phyloP scores from a whole-genome alignment of 1,139 yeast species.

The Schizosaccharomyces versatilis region DNA sequence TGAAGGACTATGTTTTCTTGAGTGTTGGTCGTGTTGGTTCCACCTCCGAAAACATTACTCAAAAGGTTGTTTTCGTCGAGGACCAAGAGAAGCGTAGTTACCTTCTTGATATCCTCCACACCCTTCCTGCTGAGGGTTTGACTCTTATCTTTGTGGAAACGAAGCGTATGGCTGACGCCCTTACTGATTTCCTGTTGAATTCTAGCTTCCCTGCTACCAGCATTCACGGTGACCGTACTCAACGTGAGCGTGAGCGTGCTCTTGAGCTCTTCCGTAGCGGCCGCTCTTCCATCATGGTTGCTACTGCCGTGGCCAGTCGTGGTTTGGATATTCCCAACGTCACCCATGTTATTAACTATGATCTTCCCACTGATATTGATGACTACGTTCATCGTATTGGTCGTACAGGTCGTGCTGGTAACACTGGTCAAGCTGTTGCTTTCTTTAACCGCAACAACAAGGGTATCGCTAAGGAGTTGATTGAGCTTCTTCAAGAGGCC shows the following conservation, averaged over 20 bases:
- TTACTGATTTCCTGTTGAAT: slow-evolving; percentile 74
- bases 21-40: slow-evolving; percentile 98
- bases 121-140: slow-evolving; percentile 50
- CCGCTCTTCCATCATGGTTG: slow-evolving; percentile 76
- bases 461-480: slow-evolving; percentile 68
- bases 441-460: slow-evolving; percentile 91
- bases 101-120: slow-evolving; percentile 65
- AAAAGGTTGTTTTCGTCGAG: slow-evolving; percentile 78
- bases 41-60: slow-evolving; percentile 91
- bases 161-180: slow-evolving; percentile 91
- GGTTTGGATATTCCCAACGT: slow-evolving; percentile 98
- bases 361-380: slow-evolving; percentile 88
- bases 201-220: slow-evolving; percentile 93
- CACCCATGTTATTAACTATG: slow-evolving; percentile 90
- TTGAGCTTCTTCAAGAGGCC: slow-evolving; percentile 78
- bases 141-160: slow-evolving; percentile 93
- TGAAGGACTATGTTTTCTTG: slow-evolving; percentile 82
- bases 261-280: slow-evolving; percentile 73
- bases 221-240: slow-evolving; percentile 96
- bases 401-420: slow-evolving; percentile 99
- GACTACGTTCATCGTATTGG: slow-evolving; percentile 98
- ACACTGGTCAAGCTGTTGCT: slow-evolving; percentile 92
- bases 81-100: slow-evolving; percentile 87
- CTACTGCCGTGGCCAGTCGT: slow-evolving; percentile 97
- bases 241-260: slow-evolving; percentile 93